A percentile compares a stretch with the other conserved stretches of the same genome.
phyloP scores from a whole-genome alignment of 2,329 filamentous ascomycete species.

The Sporothrix protearum region DNA sequence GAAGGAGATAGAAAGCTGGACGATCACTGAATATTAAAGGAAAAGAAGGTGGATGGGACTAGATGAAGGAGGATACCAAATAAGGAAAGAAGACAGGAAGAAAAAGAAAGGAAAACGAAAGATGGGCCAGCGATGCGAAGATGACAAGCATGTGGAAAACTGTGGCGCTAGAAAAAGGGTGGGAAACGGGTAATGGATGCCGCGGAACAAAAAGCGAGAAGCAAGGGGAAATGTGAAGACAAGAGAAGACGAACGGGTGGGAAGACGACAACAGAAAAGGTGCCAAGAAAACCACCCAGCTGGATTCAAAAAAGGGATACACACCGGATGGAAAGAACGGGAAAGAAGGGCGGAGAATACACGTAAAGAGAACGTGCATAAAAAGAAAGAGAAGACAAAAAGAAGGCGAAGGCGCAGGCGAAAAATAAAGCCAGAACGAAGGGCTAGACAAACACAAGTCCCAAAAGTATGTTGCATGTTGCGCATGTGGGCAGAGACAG shows the following conservation, averaged over 20 bases:
- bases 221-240: not conserved
- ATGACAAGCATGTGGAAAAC: not conserved
- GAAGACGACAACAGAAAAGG: not conserved
- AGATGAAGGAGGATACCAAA: not conserved
- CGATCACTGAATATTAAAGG: slow-evolving; percentile 18
- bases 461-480: not conserved
- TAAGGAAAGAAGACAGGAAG: not conserved
- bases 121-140: not conserved
- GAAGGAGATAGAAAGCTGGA: slow-evolving; percentile 3
- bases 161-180: not conserved
- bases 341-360: slow-evolving; percentile 2
- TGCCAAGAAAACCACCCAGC: not conserved
- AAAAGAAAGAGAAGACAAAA: not conserved
- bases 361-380: not conserved
- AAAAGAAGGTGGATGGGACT: not conserved
- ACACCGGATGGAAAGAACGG: not conserved
- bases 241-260: not conserved
- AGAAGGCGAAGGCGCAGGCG: not conserved
- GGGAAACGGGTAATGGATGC: not conserved
- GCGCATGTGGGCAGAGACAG: not conserved
- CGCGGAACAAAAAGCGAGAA: not conserved
- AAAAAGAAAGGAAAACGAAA: not conserved
- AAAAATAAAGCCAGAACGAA: not conserved
- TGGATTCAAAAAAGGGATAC: slow-evolving; percentile 1
- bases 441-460: not conserved